These are phyloP conservation scores for Penicillium sp. DNA, from an alignment of 2,329 filamentous ascomycete genomes.

Conservation along the genomic window DNA sequence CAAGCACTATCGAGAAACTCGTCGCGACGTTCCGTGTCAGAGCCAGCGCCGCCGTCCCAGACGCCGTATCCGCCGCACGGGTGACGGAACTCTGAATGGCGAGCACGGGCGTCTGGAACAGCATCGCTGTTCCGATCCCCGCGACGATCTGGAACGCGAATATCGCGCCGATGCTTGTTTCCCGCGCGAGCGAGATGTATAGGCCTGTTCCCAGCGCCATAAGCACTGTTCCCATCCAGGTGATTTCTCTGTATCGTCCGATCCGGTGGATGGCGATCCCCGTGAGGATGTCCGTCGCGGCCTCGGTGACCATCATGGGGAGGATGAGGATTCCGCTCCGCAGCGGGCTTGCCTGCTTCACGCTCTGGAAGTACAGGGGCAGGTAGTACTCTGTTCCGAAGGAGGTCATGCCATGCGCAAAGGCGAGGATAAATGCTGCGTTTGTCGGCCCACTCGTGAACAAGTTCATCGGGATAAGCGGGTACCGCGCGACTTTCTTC, in stretches of 20 bases:
- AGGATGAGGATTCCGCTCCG: constrained; percentile 62
- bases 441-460: constrained; percentile 61
- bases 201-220: constrained; percentile 53
- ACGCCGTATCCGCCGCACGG: constrained; percentile 54
- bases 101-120: constrained; percentile 63
- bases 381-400: constrained; percentile 62
- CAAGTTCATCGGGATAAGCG: constrained; percentile 67
- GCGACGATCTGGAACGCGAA: constrained; percentile 1
- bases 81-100: constrained; percentile 59
- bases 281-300: constrained; percentile 47
- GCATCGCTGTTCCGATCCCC: constrained; percentile 56
- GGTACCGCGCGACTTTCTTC: constrained; percentile 64
- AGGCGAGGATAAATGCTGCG: constrained; percentile 56
- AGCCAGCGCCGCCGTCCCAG: constrained; percentile 57
- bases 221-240: constrained; percentile 48
- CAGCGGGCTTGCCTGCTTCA: constrained; percentile 63
- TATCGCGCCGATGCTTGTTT: background rate
- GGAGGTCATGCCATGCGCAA: constrained; percentile 48
- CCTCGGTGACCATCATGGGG: constrained; percentile 58
- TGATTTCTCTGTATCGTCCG: constrained; percentile 53
- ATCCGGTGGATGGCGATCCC: constrained; percentile 56
- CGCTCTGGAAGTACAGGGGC: constrained; percentile 75
- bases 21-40: constrained; percentile 71
- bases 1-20: constrained; percentile 71
- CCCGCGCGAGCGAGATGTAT: constrained; percentile 45